Evolutionary conservation across 192 early-diverging fungal species (phyloP).

Genomic region (Coemansia umbellata): DNA sequence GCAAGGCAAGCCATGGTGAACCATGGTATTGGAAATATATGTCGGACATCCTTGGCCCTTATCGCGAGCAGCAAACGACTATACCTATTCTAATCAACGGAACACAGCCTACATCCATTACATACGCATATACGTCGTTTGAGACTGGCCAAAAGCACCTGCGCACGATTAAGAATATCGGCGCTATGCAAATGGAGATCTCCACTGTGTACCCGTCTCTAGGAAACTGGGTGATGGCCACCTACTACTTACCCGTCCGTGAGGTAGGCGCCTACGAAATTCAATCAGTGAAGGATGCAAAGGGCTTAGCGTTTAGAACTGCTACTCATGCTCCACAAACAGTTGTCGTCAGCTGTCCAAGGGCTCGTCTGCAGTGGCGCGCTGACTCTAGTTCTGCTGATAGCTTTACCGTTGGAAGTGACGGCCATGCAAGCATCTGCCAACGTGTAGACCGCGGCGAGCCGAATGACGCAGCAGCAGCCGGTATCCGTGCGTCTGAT

Average conservation of each 20-base stretch:
- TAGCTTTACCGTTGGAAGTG: constrained; percentile 31
- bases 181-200: constrained; percentile 23
- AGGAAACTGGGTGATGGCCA: constrained; percentile 41
- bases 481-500: not conserved
- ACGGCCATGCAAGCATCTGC: constrained; percentile 47
- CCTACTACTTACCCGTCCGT: constrained; percentile 32
- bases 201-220: constrained; percentile 28
- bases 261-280: constrained; percentile 44
- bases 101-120: constrained; percentile 36
- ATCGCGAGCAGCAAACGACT: constrained; percentile 4
- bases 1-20: not conserved
- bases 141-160: constrained; percentile 34
- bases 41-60: constrained; percentile 9
- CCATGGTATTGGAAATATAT: constrained; percentile 33
- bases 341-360: constrained; percentile 38
- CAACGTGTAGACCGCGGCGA: constrained; percentile 20
- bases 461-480: not conserved
- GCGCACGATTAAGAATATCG: constrained; percentile 18
- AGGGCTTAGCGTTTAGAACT: constrained; percentile 44
- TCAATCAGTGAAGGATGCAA: constrained; percentile 29
- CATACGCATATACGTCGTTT: constrained; percentile 38
- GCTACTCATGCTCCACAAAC: constrained; percentile 30
- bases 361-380: constrained; percentile 39
- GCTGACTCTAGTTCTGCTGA: not conserved
- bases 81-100: constrained; percentile 50